Evolutionary conservation across 2,329 filamentous ascomycete genomes (phyloP).

Genomic region (Hypoxylon sp.): DNA sequence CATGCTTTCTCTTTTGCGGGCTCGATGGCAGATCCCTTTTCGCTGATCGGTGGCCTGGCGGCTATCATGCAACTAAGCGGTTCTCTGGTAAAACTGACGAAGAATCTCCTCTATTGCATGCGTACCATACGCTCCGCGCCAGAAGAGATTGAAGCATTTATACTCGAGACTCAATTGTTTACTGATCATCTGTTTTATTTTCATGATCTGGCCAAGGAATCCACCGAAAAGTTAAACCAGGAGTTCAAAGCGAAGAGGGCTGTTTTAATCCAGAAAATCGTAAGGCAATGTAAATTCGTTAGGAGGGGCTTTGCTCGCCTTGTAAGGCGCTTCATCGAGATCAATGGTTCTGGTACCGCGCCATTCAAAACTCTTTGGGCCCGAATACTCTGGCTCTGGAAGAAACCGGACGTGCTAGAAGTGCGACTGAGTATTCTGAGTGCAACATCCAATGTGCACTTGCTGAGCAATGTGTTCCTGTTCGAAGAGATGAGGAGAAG

Average conservation of each 20-base stretch:
- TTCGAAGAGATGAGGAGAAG: constrained; percentile 30
- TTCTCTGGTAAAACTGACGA: constrained; percentile 31
- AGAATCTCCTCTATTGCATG: constrained; percentile 22
- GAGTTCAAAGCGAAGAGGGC: constrained; percentile 25
- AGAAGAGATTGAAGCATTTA: constrained; percentile 38
- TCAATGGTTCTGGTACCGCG: constrained; percentile 23
- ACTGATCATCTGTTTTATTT: constrained; percentile 32
- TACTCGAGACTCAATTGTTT: constrained; percentile 39
- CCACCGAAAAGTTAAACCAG: constrained; percentile 6
- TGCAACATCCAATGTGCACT: constrained; percentile 31
- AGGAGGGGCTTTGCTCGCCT: constrained; percentile 28
- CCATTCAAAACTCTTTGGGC: constrained; percentile 30
- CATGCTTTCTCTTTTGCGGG: neutral
- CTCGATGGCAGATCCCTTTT: constrained; percentile 36
- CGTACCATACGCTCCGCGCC: constrained; percentile 35
- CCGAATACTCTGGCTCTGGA: constrained; percentile 40
- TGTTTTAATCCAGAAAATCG: constrained; percentile 28
- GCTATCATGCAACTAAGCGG: constrained; percentile 39
- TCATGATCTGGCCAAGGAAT: constrained; percentile 23
- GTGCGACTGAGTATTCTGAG: constrained; percentile 38
- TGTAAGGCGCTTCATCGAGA: constrained; percentile 31
- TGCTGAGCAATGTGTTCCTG: constrained; percentile 31
- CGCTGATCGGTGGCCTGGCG: constrained; percentile 36
- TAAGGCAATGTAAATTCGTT: constrained; percentile 34
- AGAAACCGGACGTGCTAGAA: constrained; percentile 37